Evolutionary conservation across 2,329 filamentous ascomycete species (phyloP).

Genomic region (Fusarium ambrosium): DNA sequence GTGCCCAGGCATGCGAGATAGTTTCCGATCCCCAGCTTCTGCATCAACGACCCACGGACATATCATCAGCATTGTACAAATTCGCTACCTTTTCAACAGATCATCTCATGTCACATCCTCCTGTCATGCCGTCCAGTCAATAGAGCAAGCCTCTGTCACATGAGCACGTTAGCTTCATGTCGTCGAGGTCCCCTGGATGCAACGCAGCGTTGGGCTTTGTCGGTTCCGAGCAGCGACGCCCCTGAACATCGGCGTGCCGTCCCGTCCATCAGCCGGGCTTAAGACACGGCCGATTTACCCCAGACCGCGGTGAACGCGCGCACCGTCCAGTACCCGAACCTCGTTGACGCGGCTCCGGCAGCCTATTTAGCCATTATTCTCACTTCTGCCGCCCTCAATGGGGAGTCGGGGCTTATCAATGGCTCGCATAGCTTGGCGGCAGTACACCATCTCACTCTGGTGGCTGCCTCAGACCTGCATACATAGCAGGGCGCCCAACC

Average conservation of each 20-base stretch:
- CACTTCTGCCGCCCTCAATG: not conserved
- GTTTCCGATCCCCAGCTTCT: conserved; percentile 24
- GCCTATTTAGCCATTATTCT: conserved; percentile 2
- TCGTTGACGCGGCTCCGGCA: conserved; percentile 2
- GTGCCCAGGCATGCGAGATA: conserved; percentile 23
- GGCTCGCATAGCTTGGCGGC: conserved; percentile 35
- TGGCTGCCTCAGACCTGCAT: conserved; percentile 40
- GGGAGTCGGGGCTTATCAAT: conserved; percentile 16
- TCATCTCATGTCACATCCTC: not conserved
- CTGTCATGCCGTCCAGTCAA: not conserved
- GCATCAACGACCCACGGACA: not conserved
- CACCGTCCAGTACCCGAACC: conserved; percentile 9
- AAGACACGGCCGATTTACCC: conserved; percentile 19
- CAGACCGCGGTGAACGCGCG: conserved; percentile 7
- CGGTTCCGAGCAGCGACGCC: conserved; percentile 15
- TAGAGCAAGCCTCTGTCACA: conserved; percentile 2
- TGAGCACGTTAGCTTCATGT: not conserved
- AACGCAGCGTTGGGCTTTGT: conserved; percentile 3
- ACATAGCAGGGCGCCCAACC: conserved; percentile 30
- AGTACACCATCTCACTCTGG: conserved; percentile 17
- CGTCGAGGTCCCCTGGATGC: not conserved
- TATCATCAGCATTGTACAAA: not conserved
- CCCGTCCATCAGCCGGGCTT: conserved; percentile 21
- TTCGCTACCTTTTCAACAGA: not conserved
- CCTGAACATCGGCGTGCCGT: conserved; percentile 7